Base-by-base conservation (phyloP, 257 asterid species). In the Parsonsia alboflavescens region DNA sequence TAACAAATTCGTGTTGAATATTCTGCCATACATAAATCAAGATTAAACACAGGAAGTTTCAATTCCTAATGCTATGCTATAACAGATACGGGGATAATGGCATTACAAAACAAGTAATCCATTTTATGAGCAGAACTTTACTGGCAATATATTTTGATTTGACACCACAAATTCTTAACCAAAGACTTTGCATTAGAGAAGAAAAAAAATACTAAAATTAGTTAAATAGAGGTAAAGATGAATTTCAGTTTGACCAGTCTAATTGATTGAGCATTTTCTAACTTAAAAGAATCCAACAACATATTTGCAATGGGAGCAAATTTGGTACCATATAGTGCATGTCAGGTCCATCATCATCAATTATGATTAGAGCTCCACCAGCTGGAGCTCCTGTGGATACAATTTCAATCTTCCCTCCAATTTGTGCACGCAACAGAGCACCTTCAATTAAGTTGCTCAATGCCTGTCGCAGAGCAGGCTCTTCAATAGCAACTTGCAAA, bases 311-410 rank as follows among this genome's bases (percentile, higher is more conserved):
- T 36, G 71, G 33, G 68, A 71, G 71, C 36, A 72, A 33, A 78
- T 45, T 63, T 16, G 50, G 59, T 94, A 94, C 98, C 98, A 92
- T 94, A 75, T 85, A 94, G 75, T 89, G 98, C 98, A 94, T 94
- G 84, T 92, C 97, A 72, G 93, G 97, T 41, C 98, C 98, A 78
- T 94, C 94, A 56, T 94, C 99, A 33, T 92, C 99, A 49, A 94
- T 86, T 83, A 92, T 85, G 80, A 94, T 76, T 33, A 94, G 94
- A 70, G 84, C 92, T 16, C 97, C 98, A 6, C 97, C 97, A 7
- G 97, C 97, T 17, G 98, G 97, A 17, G 97, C 93, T 78, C 77
- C 89, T 15, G 92, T 84, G 49, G 89, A 90, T 75, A 90, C 72
- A 33, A 94, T 88, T 77, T 86, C 92, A 67, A 90, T 85, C 78